These are phyloP conservation scores for Populus hybrid DNA, from an alignment of 441 rosid species.

Conservation along the genomic window DNA sequence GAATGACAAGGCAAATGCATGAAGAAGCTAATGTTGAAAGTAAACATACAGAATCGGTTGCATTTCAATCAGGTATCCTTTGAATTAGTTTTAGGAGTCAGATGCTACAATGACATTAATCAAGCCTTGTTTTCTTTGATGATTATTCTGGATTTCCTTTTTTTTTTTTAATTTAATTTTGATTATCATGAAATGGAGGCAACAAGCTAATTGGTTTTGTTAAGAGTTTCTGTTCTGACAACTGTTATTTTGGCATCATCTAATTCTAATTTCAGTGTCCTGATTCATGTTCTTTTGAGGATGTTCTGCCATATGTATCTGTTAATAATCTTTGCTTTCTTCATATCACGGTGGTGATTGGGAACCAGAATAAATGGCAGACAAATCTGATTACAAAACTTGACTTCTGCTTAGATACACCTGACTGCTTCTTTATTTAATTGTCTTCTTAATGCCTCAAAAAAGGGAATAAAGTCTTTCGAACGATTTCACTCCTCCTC, in stretches of 20 bases:
- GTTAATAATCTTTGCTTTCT: background rate
- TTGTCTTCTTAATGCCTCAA: background rate
- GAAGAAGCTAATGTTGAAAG: conserved; percentile 35
- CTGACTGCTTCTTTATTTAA: background rate
- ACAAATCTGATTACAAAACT: background rate
- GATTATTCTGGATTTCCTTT: background rate
- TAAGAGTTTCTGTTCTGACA: background rate
- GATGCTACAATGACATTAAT: background rate
- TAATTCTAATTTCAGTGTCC: background rate
- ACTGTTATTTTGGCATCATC: background rate
- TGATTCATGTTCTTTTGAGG: background rate
- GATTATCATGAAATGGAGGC: background rate
- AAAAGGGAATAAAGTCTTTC: background rate
- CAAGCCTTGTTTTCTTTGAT: background rate
- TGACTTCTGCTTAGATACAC: background rate
- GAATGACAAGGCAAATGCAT: conserved; percentile 29
- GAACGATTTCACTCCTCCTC: background rate
- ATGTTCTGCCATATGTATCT: background rate
- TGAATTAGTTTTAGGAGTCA: background rate
- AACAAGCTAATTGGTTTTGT: background rate
- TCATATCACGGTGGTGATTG: background rate
- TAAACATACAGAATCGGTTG: conserved; percentile 20
- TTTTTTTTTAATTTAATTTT: background rate
- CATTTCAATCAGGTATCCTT: conserved; percentile 42
- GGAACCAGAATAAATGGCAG: background rate